A percentile compares a stretch with the other conserved stretches of the same genome.
phyloP scores from a whole-genome alignment of 78 protist genomes.

The Dictyostelium citrinum region DNA sequence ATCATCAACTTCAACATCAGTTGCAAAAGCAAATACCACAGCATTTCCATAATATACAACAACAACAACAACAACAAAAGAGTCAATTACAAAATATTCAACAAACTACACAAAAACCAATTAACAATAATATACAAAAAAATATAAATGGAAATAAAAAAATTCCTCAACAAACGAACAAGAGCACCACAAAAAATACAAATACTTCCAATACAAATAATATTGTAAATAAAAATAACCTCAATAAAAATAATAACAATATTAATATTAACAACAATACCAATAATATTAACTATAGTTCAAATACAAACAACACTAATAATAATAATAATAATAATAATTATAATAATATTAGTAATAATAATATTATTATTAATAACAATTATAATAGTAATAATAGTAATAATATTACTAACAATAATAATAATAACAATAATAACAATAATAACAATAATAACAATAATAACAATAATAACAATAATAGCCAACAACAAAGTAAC shows the following conservation, averaged over 20 bases:
- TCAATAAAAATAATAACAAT: background rate
- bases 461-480: background rate
- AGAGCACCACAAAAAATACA: background rate
- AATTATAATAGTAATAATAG: too few species aligned
- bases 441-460: background rate
- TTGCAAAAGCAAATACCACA: background rate
- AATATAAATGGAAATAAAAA: background rate
- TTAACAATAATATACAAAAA: background rate
- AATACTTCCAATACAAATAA: background rate
- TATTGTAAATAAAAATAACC: background rate
- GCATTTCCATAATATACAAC: background rate
- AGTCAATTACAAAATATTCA: background rate
- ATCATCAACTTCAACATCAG: background rate
- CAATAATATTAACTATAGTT: background rate
- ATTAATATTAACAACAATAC: background rate
- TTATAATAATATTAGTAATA: too few species aligned
- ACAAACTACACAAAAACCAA: background rate
- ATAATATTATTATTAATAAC: too few species aligned
- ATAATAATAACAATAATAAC: background rate
- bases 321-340: too few species aligned
- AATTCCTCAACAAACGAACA: background rate
- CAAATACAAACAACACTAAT: too few species aligned
- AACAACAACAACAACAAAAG: background rate
- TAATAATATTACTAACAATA: background rate
- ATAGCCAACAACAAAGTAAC: background rate